phyloP scores from a whole-genome alignment of 352 stramenopile species.

The Phytophthora kernoviae region DNA sequence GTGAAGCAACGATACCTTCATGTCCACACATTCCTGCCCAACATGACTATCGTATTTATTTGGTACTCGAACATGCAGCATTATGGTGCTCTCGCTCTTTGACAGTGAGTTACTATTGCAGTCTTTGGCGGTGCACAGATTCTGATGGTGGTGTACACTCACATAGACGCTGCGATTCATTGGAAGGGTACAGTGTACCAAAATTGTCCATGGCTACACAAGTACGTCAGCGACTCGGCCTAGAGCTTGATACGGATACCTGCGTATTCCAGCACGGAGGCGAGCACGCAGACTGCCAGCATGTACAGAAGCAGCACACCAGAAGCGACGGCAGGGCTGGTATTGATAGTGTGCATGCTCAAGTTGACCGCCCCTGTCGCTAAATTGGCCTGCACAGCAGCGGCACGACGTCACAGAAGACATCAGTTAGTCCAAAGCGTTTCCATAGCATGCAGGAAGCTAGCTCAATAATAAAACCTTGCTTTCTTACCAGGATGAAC shows the following conservation, averaged over 20 bases:
- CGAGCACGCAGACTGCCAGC: constrained; percentile 57
- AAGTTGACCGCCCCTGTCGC: constrained; percentile 79
- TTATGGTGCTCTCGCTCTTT: too few relatives aligned
- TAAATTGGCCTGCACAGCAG: constrained; percentile 64
- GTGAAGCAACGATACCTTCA: too few relatives aligned
- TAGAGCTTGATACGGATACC: constrained; percentile 79
- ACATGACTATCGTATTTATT: too few relatives aligned
- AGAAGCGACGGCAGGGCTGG: constrained; percentile 36
- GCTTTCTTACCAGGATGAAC: constrained; percentile 66
- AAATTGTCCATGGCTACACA: constrained; percentile 17
- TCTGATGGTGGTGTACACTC: constrained; percentile 19
- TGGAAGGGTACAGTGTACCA: too few relatives aligned
- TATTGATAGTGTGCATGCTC: constrained; percentile 84
- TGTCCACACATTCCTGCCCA: too few relatives aligned
- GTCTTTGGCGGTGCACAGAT: constrained; percentile 17
- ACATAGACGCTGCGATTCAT: constrained; percentile 12
- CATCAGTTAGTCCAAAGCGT: neutral
- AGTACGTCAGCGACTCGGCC: constrained; percentile 4
- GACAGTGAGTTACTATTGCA: too few relatives aligned
- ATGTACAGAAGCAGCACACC: constrained; percentile 70
- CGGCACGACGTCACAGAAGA: neutral
- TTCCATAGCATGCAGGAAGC: neutral
- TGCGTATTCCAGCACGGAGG: constrained; percentile 54
- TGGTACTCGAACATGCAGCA: too few relatives aligned
- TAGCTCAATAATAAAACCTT: neutral